Evolutionary conservation across 805 yeast genomes (phyloP).

Genomic region (Candida boleticola): DNA sequence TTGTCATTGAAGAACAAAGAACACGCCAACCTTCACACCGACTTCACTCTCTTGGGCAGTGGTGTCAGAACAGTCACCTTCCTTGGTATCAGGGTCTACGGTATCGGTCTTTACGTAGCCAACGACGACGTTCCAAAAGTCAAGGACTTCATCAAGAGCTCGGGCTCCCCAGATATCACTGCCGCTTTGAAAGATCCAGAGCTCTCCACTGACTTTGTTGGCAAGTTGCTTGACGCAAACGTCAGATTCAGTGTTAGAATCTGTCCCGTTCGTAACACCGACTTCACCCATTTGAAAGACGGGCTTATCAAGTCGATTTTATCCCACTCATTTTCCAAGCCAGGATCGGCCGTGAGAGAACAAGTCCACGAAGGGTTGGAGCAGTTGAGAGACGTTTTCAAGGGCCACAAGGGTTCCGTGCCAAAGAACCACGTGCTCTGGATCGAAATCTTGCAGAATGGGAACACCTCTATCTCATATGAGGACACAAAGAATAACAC

Average conservation of each 20-base stretch:
- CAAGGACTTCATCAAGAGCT: constrained; percentile 33
- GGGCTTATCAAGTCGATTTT: constrained; percentile 81
- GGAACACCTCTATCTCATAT: constrained; percentile 21
- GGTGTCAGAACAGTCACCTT: constrained; percentile 87
- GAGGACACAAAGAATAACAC: constrained; percentile 25
- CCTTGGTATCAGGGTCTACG: constrained; percentile 79
- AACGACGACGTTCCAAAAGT: constrained; percentile 47
- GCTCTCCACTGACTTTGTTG: constrained; percentile 52
- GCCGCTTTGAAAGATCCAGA: constrained; percentile 50
- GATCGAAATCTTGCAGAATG: constrained; percentile 49
- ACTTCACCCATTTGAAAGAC: constrained; percentile 83
- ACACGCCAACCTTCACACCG: constrained; percentile 20
- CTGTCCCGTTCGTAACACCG: constrained; percentile 87
- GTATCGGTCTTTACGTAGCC: constrained; percentile 78
- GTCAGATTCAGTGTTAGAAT: constrained; percentile 70
- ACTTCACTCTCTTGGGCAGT: constrained; percentile 64
- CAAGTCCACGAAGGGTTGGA: constrained; percentile 57
- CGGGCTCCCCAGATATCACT: constrained; percentile 22
- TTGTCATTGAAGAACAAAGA: constrained; percentile 13
- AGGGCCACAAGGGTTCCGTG: constrained; percentile 62
- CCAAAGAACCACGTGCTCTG: constrained; percentile 69
- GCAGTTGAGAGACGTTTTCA: constrained; percentile 61
- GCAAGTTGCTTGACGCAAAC: constrained; percentile 55
- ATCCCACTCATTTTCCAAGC: constrained; percentile 61
- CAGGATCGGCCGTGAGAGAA: constrained; percentile 21